Evolutionary conservation across 495 filamentous ascomycete species (phyloP), one percentile per base, ranked within the genome.

Genomic region (Monascus purpureus): DNA sequence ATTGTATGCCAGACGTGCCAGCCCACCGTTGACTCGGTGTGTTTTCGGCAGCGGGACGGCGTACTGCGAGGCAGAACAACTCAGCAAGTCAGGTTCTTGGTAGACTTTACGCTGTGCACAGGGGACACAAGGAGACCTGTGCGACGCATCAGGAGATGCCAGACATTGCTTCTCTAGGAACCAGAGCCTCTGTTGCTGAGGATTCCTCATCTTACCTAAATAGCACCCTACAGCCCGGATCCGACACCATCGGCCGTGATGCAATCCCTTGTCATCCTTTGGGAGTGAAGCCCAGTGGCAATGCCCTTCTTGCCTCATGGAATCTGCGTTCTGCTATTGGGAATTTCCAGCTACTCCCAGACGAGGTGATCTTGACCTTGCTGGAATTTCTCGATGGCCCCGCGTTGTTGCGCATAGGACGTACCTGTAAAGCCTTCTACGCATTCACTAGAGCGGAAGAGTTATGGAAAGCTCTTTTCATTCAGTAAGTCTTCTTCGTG

Each of bases 381-480:
- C 53, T 96, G 34, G 88, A 93, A 49, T 72, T 54, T 41, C 61
- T 96, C 13, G 77, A 92, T 45, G 61, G 67, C 26, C 35, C 42
- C 17, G 62, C 67, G 27, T 56, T 97, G 30, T 50, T 76, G 33
- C 50, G 61, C 3, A 50, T 95, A 15, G 83, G 85, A n/a, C 68
- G 68, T 29, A 81, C 88, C 3, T 95, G 90, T 60, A 85, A 79
- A 51, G 81, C 82, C 19, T 65, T 95, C 11, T 92, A 86, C 63
- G 90, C 87, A 6, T 90, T 86, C 50, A 79, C 79, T 25, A 65
- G 79, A 24, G 70, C 70, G 19, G 90, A 96, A 37, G 90, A 97
- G 38, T 51, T 96, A 16, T 97, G 90, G 90, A 90, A 90, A 57
- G 48, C 73, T 13, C 53, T 93, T 7, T 92, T 86, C 43, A 64